phyloP scores from a whole-genome alignment of 108 stramenopile species.

The Licmophora abbreviata region DNA sequence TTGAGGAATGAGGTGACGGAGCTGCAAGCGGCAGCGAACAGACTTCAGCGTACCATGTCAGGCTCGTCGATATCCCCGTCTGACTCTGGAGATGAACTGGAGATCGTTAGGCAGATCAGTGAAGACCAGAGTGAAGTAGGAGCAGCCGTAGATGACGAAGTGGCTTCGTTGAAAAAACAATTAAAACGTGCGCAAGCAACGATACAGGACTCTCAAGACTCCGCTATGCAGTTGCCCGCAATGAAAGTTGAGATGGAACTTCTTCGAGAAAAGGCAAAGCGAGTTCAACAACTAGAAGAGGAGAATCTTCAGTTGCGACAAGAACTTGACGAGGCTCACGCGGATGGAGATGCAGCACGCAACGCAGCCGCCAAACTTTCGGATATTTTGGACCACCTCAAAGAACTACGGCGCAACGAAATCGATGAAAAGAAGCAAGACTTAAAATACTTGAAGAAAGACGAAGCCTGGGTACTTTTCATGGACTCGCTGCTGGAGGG shows the following conservation, averaged over 20 bases:
- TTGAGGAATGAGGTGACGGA: conserved; percentile 47
- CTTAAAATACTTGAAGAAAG: conserved; percentile 27
- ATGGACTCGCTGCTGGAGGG: conserved; percentile 20
- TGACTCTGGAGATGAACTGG: conserved; percentile 1
- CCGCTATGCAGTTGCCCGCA: conserved; percentile 29
- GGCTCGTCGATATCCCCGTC: conserved; percentile 10
- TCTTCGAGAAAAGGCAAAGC: conserved; percentile 17
- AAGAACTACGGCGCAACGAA: conserved; percentile 25
- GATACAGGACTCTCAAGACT: neutral
- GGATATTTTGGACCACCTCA: conserved; percentile 32
- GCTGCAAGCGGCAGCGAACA: conserved; percentile 19
- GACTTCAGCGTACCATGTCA: conserved; percentile 12
- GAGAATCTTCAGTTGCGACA: conserved; percentile 18
- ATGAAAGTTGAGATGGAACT: conserved; percentile 18
- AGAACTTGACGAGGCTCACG: conserved; percentile 22
- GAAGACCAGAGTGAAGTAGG: conserved; percentile 3
- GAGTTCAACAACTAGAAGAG: conserved; percentile 10
- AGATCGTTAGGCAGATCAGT: neutral
- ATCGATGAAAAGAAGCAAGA: conserved; percentile 30
- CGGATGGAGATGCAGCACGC: conserved; percentile 21
- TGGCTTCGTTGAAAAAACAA: too few species aligned
- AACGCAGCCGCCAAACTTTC: conserved; percentile 19
- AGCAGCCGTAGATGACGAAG: too few species aligned
- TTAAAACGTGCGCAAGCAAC: conserved; percentile 5
- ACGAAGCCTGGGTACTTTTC: conserved; percentile 32